phyloP scores from a whole-genome alignment of 164 flowering plant genomes.

The Magnolia sinica region DNA sequence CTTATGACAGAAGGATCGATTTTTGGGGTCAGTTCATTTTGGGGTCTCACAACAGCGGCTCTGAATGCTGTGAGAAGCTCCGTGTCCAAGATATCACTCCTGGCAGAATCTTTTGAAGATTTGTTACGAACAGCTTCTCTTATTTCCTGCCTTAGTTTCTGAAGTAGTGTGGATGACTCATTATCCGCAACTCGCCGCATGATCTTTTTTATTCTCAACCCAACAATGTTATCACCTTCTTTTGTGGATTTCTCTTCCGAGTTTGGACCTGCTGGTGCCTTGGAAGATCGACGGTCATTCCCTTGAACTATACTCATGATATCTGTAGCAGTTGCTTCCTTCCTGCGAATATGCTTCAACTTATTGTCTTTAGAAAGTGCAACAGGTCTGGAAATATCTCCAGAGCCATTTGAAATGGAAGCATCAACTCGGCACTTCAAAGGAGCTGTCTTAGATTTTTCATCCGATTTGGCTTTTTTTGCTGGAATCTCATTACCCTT shows the following conservation, averaged over 20 bases:
- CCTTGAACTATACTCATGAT: slow-evolving; percentile 67
- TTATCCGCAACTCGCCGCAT: slow-evolving; percentile 65
- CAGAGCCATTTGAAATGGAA: slow-evolving; percentile 22
- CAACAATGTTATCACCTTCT: slow-evolving; percentile 45
- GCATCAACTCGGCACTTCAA: slow-evolving; percentile 19
- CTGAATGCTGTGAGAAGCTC: slow-evolving; percentile 90
- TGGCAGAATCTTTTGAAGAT: slow-evolving; percentile 43
- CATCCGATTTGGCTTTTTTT: slow-evolving; percentile 48
- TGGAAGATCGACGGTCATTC: slow-evolving; percentile 26
- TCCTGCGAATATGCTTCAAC: slow-evolving; percentile 18
- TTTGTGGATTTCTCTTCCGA: slow-evolving; percentile 24
- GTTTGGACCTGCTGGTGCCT: slow-evolving; percentile 16
- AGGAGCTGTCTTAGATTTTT: slow-evolving; percentile 16
- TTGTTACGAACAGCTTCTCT: slow-evolving; percentile 75
- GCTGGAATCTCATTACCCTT: slow-evolving; percentile 20
- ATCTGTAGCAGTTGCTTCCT: slow-evolving; percentile 34
- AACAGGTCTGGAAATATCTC: slow-evolving; percentile 8
- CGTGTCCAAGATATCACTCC: slow-evolving; percentile 57
- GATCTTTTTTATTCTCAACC: slow-evolving; percentile 88
- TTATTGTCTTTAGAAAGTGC: slow-evolving; percentile 23
- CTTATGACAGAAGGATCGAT: slow-evolving; percentile 41
- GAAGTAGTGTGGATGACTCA: slow-evolving; percentile 58
- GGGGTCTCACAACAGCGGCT: slow-evolving; percentile 62
- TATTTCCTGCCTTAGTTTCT: slow-evolving; percentile 72
- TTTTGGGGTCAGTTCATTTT: slow-evolving; percentile 41